A percentile compares a stretch with the other conserved stretches of the same genome.
These are phyloP conservation scores for Fusarium sp. DNA, from an alignment of 2,329 filamentous ascomycete species.

Conservation along the genomic window DNA sequence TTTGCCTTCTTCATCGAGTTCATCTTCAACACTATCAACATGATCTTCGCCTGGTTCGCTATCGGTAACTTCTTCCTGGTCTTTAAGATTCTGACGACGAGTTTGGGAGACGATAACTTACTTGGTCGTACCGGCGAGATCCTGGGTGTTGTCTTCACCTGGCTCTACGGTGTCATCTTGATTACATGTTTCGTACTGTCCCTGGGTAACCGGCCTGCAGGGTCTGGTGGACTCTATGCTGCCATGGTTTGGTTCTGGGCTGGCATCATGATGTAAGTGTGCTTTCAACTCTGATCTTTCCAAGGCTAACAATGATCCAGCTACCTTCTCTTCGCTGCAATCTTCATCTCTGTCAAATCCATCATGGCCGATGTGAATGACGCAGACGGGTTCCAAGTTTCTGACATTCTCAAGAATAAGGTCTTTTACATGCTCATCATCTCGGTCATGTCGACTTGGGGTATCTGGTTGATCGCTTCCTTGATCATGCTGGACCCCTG, in stretches of 20 bases:
- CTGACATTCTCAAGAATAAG: slow-evolving; percentile 83
- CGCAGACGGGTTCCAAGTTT: slow-evolving; percentile 74
- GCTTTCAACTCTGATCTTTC: neutral
- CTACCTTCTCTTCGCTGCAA: slow-evolving; percentile 92
- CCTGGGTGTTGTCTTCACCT: slow-evolving; percentile 91
- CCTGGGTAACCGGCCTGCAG: slow-evolving; percentile 93
- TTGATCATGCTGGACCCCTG: slow-evolving; percentile 97
- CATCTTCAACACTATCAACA: slow-evolving; percentile 92
- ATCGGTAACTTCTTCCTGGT: slow-evolving; percentile 99
- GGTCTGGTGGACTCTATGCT: slow-evolving; percentile 93
- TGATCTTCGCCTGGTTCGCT: slow-evolving; percentile 99
- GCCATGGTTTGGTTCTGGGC: slow-evolving; percentile 99
- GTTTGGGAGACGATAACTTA: slow-evolving; percentile 76
- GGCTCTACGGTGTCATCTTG: slow-evolving; percentile 91
- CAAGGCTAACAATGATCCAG: slow-evolving; percentile 54
- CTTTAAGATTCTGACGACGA: slow-evolving; percentile 94
- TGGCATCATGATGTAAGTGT: slow-evolving; percentile 85
- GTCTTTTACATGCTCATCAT: slow-evolving; percentile 95
- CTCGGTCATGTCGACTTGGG: slow-evolving; percentile 90
- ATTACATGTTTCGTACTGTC: slow-evolving; percentile 96
- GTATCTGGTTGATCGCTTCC: slow-evolving; percentile 91
- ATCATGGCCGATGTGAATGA: slow-evolving; percentile 77
- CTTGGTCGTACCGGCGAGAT: slow-evolving; percentile 83
- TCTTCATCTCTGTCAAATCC: slow-evolving; percentile 92
- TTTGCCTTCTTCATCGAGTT: slow-evolving; percentile 93